These are phyloP conservation scores for Sporopachydermia lactativora DNA, from an alignment of 805 yeast species.

Conservation along the genomic window DNA sequence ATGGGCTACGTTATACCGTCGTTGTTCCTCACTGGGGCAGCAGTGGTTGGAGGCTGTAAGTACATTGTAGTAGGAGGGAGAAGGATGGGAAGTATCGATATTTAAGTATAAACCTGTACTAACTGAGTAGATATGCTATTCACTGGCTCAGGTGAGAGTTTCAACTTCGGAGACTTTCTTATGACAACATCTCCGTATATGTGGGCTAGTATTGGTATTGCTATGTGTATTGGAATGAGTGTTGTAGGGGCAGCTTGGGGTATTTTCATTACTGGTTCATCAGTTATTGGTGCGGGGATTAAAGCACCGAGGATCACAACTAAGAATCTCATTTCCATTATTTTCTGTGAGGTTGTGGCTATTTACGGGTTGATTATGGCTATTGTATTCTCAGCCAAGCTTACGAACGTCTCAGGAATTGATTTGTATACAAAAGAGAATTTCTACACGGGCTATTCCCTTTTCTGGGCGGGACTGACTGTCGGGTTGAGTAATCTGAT, in stretches of 20 bases:
- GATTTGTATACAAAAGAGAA: constrained; percentile 65
- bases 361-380: constrained; percentile 96
- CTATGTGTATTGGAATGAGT: constrained; percentile 81
- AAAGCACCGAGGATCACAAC: constrained; percentile 96
- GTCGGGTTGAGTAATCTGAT: constrained; percentile 88
- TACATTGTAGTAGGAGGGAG: constrained; percentile 4
- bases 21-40: constrained; percentile 16
- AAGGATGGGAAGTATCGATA: not conserved
- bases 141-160: constrained; percentile 84
- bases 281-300: constrained; percentile 96
- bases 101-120: not conserved
- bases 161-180: constrained; percentile 83
- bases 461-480: constrained; percentile 97
- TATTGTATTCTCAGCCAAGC: constrained; percentile 87
- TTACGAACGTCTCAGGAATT: constrained; percentile 47
- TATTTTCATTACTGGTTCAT: constrained; percentile 86
- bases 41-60: constrained; percentile 25
- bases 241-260: constrained; percentile 99
- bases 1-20: constrained; percentile 13
- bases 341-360: constrained; percentile 98
- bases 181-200: constrained; percentile 82
- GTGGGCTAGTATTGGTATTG: constrained; percentile 93
- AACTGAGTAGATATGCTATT: constrained; percentile 41
- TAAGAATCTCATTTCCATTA: constrained; percentile 88
- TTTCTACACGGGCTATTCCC: constrained; percentile 85